These are phyloP conservation scores for Tylopilus sp. DNA, from an alignment of 1,284 basidiomycete genomes.

Conservation along the genomic window DNA sequence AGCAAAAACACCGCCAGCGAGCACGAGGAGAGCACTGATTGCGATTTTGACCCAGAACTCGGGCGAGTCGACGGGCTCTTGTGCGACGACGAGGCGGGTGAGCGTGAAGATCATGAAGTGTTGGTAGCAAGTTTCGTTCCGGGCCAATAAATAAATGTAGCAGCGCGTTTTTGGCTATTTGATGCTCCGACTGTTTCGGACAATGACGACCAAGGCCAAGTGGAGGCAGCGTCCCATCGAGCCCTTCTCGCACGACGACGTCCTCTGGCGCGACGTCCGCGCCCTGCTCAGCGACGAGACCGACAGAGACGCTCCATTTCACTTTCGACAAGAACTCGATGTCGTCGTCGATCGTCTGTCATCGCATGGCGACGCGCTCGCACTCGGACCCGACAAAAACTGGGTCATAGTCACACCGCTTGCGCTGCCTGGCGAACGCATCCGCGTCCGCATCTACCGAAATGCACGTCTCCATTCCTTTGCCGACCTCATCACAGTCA, in stretches of 20 bases:
- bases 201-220: conserved; percentile 13
- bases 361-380: conserved; percentile 80
- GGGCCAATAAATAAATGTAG: neutral
- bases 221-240: conserved; percentile 19
- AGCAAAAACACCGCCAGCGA: conserved; percentile 88
- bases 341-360: conserved; percentile 72
- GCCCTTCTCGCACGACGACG: conserved; percentile 64
- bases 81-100: too few relatives aligned
- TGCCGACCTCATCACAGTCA: conserved; percentile 80
- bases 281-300: conserved; percentile 73
- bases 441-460: conserved; percentile 78
- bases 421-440: conserved; percentile 83
- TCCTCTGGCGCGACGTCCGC: conserved; percentile 78
- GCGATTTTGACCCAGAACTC: conserved; percentile 79
- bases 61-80: conserved; percentile 50
- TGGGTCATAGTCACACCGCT: conserved; percentile 91
- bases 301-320: conserved; percentile 68
- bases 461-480: conserved; percentile 76
- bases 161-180: neutral
- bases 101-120: conserved; percentile 1
- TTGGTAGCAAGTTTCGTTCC: neutral
- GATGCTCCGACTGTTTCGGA: conserved; percentile 11
- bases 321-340: conserved; percentile 71
- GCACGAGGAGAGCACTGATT: conserved; percentile 74
- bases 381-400: conserved; percentile 61